phyloP scores from a whole-genome alignment of 106 monocot genomes.

The Ottelia alismoides region DNA sequence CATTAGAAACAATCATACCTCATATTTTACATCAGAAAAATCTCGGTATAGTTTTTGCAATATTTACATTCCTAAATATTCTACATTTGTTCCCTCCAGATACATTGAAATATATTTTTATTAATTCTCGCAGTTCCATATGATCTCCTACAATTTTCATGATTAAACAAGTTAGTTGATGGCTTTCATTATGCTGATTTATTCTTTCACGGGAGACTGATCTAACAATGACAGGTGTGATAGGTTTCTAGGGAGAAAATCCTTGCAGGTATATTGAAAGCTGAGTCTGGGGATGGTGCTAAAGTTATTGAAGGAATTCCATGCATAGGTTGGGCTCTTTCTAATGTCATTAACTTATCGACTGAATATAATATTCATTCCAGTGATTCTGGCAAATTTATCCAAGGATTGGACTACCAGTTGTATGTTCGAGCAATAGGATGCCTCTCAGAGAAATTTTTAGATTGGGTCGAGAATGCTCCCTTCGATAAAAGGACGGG shows the following conservation, averaged over 20 bases:
- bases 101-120: too few relatives aligned
- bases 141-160: too few relatives aligned
- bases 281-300: background rate
- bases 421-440: constrained; percentile 50
- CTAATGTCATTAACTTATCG: constrained; percentile 55
- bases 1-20: too few relatives aligned
- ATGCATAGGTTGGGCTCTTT: constrained; percentile 65
- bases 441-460: constrained; percentile 47
- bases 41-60: too few relatives aligned
- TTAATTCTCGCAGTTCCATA: too few relatives aligned
- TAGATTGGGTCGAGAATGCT: constrained; percentile 35
- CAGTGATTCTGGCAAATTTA: constrained; percentile 32
- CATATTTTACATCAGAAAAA: too few relatives aligned
- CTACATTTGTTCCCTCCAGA: too few relatives aligned
- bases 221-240: constrained; percentile 58
- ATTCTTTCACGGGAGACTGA: constrained; percentile 44
- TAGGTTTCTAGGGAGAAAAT: constrained; percentile 70
- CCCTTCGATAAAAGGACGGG: too few relatives aligned
- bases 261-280: constrained; percentile 40
- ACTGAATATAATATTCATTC: constrained; percentile 27
- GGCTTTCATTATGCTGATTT: too few relatives aligned
- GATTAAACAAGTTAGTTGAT: too few relatives aligned
- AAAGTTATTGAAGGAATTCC: constrained; percentile 22
- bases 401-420: constrained; percentile 37
- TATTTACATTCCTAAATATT: too few relatives aligned